A percentile compares a stretch with the other conserved stretches of the same genome.
These are phyloP conservation scores for Neurospora sp. DNA, from an alignment of 495 filamentous ascomycete species.

Conservation along the genomic window DNA sequence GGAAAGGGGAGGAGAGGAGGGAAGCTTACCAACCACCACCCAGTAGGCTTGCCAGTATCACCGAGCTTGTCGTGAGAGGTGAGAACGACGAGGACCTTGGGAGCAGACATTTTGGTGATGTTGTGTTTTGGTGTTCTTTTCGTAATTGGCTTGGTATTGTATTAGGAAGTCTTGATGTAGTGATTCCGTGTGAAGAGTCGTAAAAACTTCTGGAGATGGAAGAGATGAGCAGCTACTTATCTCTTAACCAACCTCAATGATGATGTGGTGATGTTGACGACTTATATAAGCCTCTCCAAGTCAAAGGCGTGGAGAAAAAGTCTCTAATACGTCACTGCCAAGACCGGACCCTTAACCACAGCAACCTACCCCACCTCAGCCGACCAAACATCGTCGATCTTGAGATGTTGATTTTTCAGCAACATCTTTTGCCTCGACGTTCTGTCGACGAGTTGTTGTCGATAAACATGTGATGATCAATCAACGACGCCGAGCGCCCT, in stretches of 20 bases:
- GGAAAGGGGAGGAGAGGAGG: background rate
- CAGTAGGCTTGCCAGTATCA: constrained; percentile 43
- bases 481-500: background rate
- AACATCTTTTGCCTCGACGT: background rate
- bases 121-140: background rate
- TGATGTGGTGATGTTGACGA: background rate
- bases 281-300: background rate
- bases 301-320: background rate
- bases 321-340: background rate
- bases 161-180: background rate
- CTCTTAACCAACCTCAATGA: background rate
- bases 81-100: constrained; percentile 59
- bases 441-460: background rate
- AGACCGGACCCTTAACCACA: background rate
- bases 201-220: background rate
- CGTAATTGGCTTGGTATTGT: background rate
- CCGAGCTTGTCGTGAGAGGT: constrained; percentile 50
- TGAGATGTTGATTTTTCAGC: background rate
- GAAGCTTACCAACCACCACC: constrained; percentile 52
- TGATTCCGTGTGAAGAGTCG: background rate
- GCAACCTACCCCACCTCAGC: background rate
- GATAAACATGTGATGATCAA: background rate
- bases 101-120: constrained; percentile 24
- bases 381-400: background rate
- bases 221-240: background rate